Conservation (phyloP, 2,329 filamentous ascomycete species). For the Aspergillus hortae region DNA sequence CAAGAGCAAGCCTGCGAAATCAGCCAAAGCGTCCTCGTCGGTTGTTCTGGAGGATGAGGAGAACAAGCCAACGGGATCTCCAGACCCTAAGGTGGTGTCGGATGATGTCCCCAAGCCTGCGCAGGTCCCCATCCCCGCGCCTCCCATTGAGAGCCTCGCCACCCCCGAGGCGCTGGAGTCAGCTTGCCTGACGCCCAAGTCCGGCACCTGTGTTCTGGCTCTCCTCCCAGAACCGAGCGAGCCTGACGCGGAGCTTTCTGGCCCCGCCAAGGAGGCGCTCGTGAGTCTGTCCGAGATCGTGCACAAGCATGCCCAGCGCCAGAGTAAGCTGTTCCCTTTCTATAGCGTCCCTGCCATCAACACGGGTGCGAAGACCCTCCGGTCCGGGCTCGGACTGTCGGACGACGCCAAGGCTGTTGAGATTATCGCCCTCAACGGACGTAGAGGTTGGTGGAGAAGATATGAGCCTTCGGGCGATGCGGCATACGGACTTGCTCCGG, state of each 20-base stretch:
- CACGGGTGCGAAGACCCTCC: constrained; percentile 52
- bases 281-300: constrained; percentile 67
- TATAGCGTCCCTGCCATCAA: constrained; percentile 67
- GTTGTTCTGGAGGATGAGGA: constrained; percentile 19
- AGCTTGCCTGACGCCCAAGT: constrained; percentile 70
- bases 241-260: constrained; percentile 46
- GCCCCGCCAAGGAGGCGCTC: constrained; percentile 52
- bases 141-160: constrained; percentile 64
- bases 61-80: constrained; percentile 50
- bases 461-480: constrained; percentile 58
- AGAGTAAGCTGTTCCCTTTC: constrained; percentile 75
- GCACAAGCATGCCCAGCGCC: constrained; percentile 66
- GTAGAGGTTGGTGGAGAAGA: constrained; percentile 79
- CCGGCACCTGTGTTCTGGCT: constrained; percentile 78
- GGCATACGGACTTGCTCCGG: constrained; percentile 49
- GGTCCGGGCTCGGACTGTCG: constrained; percentile 60
- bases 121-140: constrained; percentile 53
- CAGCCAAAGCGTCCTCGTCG: constrained; percentile 42
- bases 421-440: constrained; percentile 78
- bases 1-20: constrained; percentile 23
- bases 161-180: constrained; percentile 62
- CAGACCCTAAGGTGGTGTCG: constrained; percentile 47
- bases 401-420: constrained; percentile 54
- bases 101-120: constrained; percentile 38
- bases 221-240: constrained; percentile 58